A percentile compares a stretch with the other conserved stretches of the same genome.
Conservation (phyloP, 2,329 filamentous ascomycete species). For the Amphichorda felina region DNA sequence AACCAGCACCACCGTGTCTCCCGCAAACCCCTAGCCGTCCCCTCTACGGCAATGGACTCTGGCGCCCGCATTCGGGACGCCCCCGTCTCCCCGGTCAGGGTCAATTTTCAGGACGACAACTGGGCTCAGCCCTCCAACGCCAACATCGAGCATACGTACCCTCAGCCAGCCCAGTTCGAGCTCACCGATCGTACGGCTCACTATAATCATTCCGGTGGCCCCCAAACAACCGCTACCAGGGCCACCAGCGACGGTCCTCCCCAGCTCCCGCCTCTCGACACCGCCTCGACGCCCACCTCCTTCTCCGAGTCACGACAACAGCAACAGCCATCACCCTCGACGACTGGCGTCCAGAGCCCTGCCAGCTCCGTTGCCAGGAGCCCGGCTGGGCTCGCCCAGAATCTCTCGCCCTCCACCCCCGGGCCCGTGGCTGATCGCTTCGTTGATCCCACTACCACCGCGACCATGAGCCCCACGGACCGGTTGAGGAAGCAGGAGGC, state of each 20-base stretch:
- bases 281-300: background rate
- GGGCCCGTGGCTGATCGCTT: conserved; percentile 5
- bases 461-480: conserved; percentile 17
- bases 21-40: conserved; percentile 23
- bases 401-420: conserved; percentile 5
- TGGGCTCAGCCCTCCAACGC: conserved; percentile 40
- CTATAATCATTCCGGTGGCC: background rate
- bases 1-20: conserved; percentile 8
- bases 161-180: conserved; percentile 12
- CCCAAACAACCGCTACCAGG: background rate
- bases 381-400: background rate
- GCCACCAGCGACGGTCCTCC: background rate
- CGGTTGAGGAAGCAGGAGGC: conserved; percentile 19
- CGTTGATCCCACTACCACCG: background rate
- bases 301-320: background rate
- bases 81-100: conserved; percentile 42
- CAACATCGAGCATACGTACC: conserved; percentile 30
- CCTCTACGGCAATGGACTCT: conserved; percentile 11
- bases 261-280: background rate
- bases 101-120: conserved; percentile 40
- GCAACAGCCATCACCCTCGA: background rate
- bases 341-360: conserved; percentile 2
- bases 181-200: conserved; percentile 11
- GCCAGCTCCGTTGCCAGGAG: conserved; percentile 7
- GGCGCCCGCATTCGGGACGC: conserved; percentile 35